Conservation (phyloP, 495 filamentous ascomycete genomes). For the Penicillium lagena region DNA sequence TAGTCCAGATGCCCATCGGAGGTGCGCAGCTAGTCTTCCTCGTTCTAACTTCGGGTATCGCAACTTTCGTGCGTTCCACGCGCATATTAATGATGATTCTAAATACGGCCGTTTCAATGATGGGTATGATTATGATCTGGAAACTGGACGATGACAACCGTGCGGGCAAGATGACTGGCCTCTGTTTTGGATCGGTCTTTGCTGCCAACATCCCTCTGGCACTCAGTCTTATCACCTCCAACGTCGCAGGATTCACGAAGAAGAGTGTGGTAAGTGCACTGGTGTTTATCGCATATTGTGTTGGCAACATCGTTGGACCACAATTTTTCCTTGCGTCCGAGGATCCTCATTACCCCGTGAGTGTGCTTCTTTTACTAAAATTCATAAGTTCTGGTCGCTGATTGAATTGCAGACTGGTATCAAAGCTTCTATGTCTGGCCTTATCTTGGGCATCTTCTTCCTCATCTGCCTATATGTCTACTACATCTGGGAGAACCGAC, state of each 20-base stretch:
- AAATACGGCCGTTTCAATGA: conserved; percentile 24
- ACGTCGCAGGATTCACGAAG: conserved; percentile 62
- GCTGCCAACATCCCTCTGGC: conserved; percentile 51
- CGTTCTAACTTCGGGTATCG: conserved; percentile 23
- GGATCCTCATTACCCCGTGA: conserved; percentile 27
- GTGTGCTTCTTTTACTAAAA: conserved; percentile 1
- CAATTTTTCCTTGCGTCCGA: conserved; percentile 28
- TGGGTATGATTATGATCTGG: conserved; percentile 55
- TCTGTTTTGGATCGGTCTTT: conserved; percentile 46
- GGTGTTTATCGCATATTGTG: conserved; percentile 31
- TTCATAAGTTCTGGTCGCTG: too few species aligned
- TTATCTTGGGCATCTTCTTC: conserved; percentile 19
- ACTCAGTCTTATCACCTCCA: conserved; percentile 49
- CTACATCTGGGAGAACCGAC: conserved; percentile 19
- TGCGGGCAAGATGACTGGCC: conserved; percentile 45
- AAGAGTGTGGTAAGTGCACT: conserved; percentile 41
- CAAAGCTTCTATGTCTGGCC: conserved; percentile 21
- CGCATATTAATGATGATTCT: conserved; percentile 31
- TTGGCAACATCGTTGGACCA: conserved; percentile 33
- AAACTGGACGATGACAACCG: conserved; percentile 44
- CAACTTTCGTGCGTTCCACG: conserved; percentile 15
- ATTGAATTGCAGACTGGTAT: conserved; percentile 16
- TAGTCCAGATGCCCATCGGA: conserved; percentile 29
- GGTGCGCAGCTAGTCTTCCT: conserved; percentile 33
- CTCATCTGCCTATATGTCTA: conserved; percentile 15